Evolutionary conservation across 1,139 yeast genomes (phyloP).

Genomic region (Pichia sp.): DNA sequence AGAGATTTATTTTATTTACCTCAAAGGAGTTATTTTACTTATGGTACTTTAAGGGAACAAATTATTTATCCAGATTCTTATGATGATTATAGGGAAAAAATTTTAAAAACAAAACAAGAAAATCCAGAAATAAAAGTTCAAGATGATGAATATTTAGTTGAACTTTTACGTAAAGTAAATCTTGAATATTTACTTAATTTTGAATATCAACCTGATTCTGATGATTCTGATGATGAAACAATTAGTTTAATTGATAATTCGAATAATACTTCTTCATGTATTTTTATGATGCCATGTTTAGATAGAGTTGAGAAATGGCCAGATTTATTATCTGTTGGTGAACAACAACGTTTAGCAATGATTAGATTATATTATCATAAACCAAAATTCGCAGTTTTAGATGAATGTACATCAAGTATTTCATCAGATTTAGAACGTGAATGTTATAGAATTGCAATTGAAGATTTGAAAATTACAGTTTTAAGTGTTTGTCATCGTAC

Average conservation of each 20-base stretch:
- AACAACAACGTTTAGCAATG: conserved; percentile 91
- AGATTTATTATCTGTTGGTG: conserved; percentile 83
- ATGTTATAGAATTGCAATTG: conserved; percentile 77
- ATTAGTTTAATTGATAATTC: background rate
- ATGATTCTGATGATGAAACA: conserved; percentile 12
- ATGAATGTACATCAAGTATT: conserved; percentile 93
- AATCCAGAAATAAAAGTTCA: conserved; percentile 27
- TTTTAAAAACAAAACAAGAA: conserved; percentile 15
- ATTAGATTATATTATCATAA: conserved; percentile 85
- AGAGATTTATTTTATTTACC: conserved; percentile 82
- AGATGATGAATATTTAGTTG: conserved; percentile 57
- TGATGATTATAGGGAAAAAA: conserved; percentile 46
- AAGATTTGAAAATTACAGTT: conserved; percentile 70
- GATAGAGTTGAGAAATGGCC: conserved; percentile 76
- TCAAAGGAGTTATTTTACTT: conserved; percentile 80
- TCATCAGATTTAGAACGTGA: conserved; percentile 86
- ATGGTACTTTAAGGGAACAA: conserved; percentile 76
- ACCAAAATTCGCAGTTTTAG: conserved; percentile 90
- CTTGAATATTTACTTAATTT: conserved; percentile 44
- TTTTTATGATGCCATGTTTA: conserved; percentile 32
- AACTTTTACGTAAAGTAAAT: conserved; percentile 55
- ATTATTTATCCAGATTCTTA: conserved; percentile 78
- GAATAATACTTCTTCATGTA: conserved; percentile 4
- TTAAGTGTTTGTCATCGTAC: conserved; percentile 90
- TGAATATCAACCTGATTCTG: conserved; percentile 16